Conservation (phyloP, 2,329 filamentous ascomycete genomes). For the Colletotrichum sidae region DNA sequence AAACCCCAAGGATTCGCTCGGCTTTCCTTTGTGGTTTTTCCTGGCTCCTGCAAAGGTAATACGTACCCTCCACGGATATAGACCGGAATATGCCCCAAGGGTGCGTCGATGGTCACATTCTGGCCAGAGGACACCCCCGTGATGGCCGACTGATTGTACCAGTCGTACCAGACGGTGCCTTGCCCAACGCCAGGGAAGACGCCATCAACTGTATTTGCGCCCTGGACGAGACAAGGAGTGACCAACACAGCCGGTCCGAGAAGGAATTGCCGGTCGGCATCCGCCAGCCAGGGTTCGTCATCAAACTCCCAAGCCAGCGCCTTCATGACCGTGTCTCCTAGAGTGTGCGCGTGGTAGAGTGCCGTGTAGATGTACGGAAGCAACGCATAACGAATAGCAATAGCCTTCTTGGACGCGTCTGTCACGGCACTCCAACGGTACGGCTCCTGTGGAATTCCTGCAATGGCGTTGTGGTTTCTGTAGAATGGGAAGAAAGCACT, state of each 20-base stretch:
- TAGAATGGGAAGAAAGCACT: conserved; percentile 83
- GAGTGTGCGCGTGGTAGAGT: conserved; percentile 73
- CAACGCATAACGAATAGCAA: conserved; percentile 77
- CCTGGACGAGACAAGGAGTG: conserved; percentile 74
- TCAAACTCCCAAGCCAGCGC: conserved; percentile 82
- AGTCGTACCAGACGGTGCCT: conserved; percentile 78
- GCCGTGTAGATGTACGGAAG: conserved; percentile 83
- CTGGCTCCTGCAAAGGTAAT: conserved; percentile 75
- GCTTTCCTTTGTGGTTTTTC: conserved; percentile 72
- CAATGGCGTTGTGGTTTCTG: conserved; percentile 78
- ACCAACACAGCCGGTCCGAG: conserved; percentile 75
- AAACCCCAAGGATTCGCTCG: conserved; percentile 75
- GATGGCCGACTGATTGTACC: conserved; percentile 75
- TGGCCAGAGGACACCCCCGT: conserved; percentile 51
- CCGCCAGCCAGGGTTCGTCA: conserved; percentile 74
- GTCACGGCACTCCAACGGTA: conserved; percentile 76
- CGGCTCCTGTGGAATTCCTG: conserved; percentile 74
- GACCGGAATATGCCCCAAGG: conserved; percentile 70
- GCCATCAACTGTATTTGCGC: conserved; percentile 70
- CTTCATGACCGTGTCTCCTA: conserved; percentile 77
- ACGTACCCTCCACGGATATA: conserved; percentile 76
- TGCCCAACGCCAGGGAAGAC: conserved; percentile 71
- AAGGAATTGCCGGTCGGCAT: conserved; percentile 78
- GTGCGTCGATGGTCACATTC: conserved; percentile 37
- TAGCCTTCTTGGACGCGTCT: conserved; percentile 72